These are phyloP conservation scores for Lithohypha guttulata DNA, from an alignment of 2,329 filamentous ascomycete species.

Conservation along the genomic window DNA sequence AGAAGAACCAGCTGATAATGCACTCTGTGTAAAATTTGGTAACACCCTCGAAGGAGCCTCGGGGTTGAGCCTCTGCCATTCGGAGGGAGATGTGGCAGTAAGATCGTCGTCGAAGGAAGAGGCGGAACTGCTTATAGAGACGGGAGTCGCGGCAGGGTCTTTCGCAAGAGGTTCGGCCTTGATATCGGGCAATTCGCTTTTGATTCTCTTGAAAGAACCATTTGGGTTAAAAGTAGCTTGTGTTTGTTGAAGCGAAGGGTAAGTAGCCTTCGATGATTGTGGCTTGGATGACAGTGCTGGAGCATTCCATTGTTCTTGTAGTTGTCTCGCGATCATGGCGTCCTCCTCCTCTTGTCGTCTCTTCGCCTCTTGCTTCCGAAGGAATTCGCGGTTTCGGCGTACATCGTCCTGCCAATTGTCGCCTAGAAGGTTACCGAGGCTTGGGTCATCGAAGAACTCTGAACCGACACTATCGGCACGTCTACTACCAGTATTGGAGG, in stretches of 20 bases:
- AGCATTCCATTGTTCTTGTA: constrained; percentile 26
- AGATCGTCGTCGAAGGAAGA: constrained; percentile 3
- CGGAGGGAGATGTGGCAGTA: background rate
- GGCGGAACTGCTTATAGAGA: background rate
- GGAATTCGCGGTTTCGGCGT: constrained; percentile 10
- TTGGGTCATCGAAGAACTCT: constrained; percentile 14
- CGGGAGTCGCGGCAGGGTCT: background rate
- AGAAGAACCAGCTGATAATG: no score
- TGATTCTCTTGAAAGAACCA: constrained; percentile 17
- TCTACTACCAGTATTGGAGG: no score
- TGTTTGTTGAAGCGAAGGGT: constrained; percentile 10
- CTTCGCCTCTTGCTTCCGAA: constrained; percentile 14
- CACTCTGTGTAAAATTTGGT: no score
- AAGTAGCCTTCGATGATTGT: background rate
- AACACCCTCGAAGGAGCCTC: no score
- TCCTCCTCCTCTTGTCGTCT: constrained; percentile 20
- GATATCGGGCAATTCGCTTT: no score
- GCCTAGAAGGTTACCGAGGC: constrained; percentile 11
- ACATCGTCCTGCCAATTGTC: constrained; percentile 13
- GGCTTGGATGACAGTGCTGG: constrained; percentile 10
- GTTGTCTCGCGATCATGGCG: constrained; percentile 27
- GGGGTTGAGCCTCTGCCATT: constrained; percentile 1
- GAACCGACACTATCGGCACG: constrained; percentile 15
- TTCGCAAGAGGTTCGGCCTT: no score
- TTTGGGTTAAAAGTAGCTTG: constrained; percentile 17